Evolutionary conservation across 1,284 basidiomycete species (phyloP), one percentile per base, ranked within the genome.

Genomic region (Neolentinus lepideus): DNA sequence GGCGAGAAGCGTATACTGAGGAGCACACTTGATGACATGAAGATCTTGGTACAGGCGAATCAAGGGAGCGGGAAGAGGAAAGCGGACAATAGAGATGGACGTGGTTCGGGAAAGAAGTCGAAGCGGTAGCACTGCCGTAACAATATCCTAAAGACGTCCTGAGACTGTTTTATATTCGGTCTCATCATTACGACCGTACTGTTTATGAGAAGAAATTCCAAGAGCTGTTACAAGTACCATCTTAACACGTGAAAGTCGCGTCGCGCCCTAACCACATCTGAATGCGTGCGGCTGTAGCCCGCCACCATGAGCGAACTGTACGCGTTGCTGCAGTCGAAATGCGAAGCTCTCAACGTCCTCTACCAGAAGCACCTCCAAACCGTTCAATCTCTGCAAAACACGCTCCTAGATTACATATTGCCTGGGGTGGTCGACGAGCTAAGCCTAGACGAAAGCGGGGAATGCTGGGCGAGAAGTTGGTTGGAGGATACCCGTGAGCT

Each of bases 1-100:
- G 90, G 90, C 3, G 92, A 95, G 71, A 93, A 94, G 71, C 72
- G 79, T 25, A 84, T 94, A 21, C 63, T 94, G 50, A 66, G 67
- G 10, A 67, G 69, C 10, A 64, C 71, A 1, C 62, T 78, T 25
- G 66, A 71, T 31, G 47, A 38, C 22, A 48, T 46, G 35, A 10
- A 22, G 31, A 3, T 31, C 31, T 29, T n/a, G 43, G 47, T 19
- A 21, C 22, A 16, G 12, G 21, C 51, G 12, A 29, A 19, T 27
- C 35, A 27, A 10, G 25, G 27, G 52, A 51, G 16, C 10, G 16
- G 16, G 3, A 50, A 50, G 47, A 50, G 47, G n/a, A 50, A 50
- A 22, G 47, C 47, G 16, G 22, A 29, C n/a, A 21, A 29, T n/a
- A 26, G 6, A n/a, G 22, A 11, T 22, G 27, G 47, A 11, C 22